Percentiles rank a stretch among this genome's conserved stretches.
phyloP scores from a whole-genome alignment of 305 asterid species.

The Rubia balearica region DNA sequence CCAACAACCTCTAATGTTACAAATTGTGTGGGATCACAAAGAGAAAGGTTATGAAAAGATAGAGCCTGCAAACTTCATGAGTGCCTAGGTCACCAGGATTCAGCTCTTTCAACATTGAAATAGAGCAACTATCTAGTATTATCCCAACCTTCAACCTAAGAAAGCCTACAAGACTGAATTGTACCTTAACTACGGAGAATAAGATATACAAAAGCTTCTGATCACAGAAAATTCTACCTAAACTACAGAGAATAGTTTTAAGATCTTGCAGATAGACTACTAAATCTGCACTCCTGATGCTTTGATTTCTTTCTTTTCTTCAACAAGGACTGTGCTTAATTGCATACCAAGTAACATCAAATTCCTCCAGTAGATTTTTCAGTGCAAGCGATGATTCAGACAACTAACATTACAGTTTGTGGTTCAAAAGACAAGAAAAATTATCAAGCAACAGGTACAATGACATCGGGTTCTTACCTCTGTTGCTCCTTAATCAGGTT shows the following conservation, averaged over 20 bases:
- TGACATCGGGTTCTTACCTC: conserved; percentile 35
- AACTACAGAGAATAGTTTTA: not conserved
- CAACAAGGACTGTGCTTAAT: not conserved
- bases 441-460: not conserved
- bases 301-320: not conserved
- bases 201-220: not conserved
- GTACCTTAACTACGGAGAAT: not conserved
- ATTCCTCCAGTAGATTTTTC: conserved; percentile 2
- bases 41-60: not conserved
- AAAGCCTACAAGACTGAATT: not conserved
- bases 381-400: not conserved
- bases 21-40: not conserved
- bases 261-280: not conserved
- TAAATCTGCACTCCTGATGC: not conserved
- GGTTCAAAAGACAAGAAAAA: conserved; percentile 3
- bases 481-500: conserved; percentile 80
- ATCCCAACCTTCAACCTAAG: not conserved
- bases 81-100: not conserved
- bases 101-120: not conserved
- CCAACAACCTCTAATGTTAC: conserved; percentile 1
- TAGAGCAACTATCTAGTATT: not conserved
- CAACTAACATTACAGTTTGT: not conserved
- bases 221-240: not conserved
- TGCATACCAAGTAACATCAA: not conserved
- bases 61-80: not conserved